Conservation (phyloP, 2,329 filamentous ascomycete species). For the Apiospora pterosperma region DNA sequence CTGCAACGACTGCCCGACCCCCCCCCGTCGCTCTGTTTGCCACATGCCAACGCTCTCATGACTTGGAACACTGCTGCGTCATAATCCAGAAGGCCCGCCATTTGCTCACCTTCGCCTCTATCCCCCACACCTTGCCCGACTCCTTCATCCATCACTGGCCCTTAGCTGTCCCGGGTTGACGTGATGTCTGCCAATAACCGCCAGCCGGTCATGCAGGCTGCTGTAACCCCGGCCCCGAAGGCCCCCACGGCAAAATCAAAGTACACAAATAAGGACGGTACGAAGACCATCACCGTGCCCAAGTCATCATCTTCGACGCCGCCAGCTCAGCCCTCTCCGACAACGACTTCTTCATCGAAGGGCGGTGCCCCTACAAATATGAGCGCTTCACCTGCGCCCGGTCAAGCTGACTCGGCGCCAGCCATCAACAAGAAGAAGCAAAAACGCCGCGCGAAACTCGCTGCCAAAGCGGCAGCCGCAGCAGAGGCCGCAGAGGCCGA, state of each 20-base stretch:
- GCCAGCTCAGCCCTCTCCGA: slow-evolving; percentile 52
- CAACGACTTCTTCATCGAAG: slow-evolving; percentile 33
- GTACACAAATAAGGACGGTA: slow-evolving; percentile 66
- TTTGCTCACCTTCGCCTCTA: slow-evolving; percentile 11
- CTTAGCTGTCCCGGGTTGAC: slow-evolving; percentile 18
- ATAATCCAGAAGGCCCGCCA: slow-evolving; percentile 3
- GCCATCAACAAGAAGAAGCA: slow-evolving; percentile 89
- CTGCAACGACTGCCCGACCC: not conserved
- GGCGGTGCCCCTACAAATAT: slow-evolving; percentile 29
- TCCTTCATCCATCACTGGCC: slow-evolving; percentile 19
- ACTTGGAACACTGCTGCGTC: slow-evolving; percentile 1
- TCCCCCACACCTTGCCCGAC: slow-evolving; percentile 3
- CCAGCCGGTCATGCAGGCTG: slow-evolving; percentile 44
- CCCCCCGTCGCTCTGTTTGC: not conserved
- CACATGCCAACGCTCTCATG: slow-evolving; percentile 3
- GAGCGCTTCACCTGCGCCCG: slow-evolving; percentile 24
- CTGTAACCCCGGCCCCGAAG: slow-evolving; percentile 50
- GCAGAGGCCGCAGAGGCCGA: slow-evolving; percentile 30
- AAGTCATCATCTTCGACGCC: slow-evolving; percentile 50
- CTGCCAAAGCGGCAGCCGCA: slow-evolving; percentile 61
- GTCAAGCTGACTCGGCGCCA: slow-evolving; percentile 33
- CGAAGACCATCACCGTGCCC: slow-evolving; percentile 65
- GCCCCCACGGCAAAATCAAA: slow-evolving; percentile 47
- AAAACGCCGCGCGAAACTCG: slow-evolving; percentile 85
- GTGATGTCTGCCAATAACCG: slow-evolving; percentile 52